phyloP scores from a whole-genome alignment of 106 monocot species.

The Dendrobium nobile region DNA sequence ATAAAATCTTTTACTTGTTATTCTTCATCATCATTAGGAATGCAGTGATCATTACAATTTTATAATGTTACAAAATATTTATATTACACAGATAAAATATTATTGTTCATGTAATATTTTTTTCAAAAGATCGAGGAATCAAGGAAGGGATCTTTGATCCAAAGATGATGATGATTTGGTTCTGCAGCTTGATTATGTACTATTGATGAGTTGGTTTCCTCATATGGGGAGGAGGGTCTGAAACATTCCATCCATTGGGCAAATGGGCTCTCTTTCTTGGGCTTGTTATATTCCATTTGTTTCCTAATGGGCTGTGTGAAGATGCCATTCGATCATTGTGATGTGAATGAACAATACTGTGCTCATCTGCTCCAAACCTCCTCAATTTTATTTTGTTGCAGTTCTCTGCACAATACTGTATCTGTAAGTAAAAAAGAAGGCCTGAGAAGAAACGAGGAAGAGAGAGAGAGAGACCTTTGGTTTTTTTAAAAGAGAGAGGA shows the following conservation, averaged over 20 bases:
- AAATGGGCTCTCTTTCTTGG: conserved; percentile 36
- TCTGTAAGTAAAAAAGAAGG: neutral
- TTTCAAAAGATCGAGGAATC: neutral
- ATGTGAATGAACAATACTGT: conserved; percentile 72
- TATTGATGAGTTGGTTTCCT: conserved; percentile 9
- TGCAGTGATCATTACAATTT: too few species aligned
- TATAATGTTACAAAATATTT: too few species aligned
- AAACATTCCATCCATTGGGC: conserved; percentile 44
- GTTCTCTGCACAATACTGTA: neutral
- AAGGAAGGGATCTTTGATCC: conserved; percentile 30
- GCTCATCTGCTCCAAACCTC: conserved; percentile 14
- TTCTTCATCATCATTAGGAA: neutral
- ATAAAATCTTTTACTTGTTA: neutral
- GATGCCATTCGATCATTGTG: conserved; percentile 52
- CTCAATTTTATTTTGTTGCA: conserved; percentile 1
- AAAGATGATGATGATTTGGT: conserved; percentile 5
- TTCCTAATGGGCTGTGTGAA: conserved; percentile 51
- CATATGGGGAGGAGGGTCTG: conserved; percentile 39
- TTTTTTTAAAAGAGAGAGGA: conserved; percentile 1
- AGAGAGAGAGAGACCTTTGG: conserved; percentile 12
- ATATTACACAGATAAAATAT: too few species aligned
- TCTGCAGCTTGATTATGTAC: conserved; percentile 9
- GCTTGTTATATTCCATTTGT: conserved; percentile 73
- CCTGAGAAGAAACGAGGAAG: neutral
- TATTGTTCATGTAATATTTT: too few species aligned